Evolutionary conservation across 306 rosid species (phyloP), one percentile per base, ranked within the genome.

Genomic region (Alnus rubra): DNA sequence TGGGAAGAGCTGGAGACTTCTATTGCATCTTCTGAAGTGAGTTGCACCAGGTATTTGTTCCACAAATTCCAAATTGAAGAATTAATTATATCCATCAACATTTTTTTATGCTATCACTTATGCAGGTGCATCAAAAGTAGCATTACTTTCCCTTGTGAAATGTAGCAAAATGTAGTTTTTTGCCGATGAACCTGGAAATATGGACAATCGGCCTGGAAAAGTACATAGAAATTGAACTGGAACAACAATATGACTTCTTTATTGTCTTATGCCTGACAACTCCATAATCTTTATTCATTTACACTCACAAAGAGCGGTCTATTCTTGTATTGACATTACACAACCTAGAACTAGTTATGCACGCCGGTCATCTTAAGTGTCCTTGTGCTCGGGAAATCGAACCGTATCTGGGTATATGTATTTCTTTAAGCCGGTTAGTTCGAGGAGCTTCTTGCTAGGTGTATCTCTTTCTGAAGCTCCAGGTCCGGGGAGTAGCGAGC

Each of bases 401-500:
- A 85, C 52, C 0, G 87, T 81, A 6, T 80, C 56, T 0, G 92
- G 91, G 63, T 88, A 82, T 19, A 87, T 4, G 75, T 58, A 82
- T 14, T 60, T 47, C 80, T 88, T 85, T 19, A 88, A 69, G 51
- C 91, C 53, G 42, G 86, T 39, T 28, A 79, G 15, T 55, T 92
- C 71, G 59, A 87, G 69, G 48, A 89, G 62, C 86, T 82, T 92
- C 87, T 89, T 89, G 64, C 90, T 86, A 9, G 82, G 55, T 48
- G 92, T 67, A 10, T 88, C 85, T 31, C 52, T 79, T 56, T 83
- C 88, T 1, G 85, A 73, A 64, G 42, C 45, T 12, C 77, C 65
- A 5, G 87, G 71, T 49, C 83, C 77, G 0, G 86, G 70, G 31
- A 82, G 84, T 7, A 76, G 45, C 76, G 69, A 54, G 14, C 84